These are phyloP conservation scores for Mycena alexandri DNA, from an alignment of 768 basidiomycete genomes.

Conservation along the genomic window DNA sequence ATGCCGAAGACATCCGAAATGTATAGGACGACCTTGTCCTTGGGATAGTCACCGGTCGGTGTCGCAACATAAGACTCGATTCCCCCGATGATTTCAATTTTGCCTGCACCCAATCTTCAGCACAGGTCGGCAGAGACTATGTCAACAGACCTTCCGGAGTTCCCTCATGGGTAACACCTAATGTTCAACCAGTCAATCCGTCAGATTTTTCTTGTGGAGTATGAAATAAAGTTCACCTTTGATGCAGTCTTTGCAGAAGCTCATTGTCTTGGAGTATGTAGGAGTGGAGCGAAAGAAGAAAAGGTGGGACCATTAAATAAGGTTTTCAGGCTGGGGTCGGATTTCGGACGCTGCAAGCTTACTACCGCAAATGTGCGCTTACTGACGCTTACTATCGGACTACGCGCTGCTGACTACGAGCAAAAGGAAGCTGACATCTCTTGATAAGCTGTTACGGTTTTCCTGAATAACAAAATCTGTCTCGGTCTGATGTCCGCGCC, in stretches of 20 bases:
- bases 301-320: too few relatives aligned
- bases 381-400: too few relatives aligned
- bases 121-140: too few relatives aligned
- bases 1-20: conserved; percentile 59
- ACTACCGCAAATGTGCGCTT: too few relatives aligned
- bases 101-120: conserved; percentile 9
- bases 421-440: too few relatives aligned
- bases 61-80: conserved; percentile 58
- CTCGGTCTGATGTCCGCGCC: too few relatives aligned
- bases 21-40: conserved; percentile 61
- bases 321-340: too few relatives aligned
- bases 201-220: neutral
- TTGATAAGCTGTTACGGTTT: too few relatives aligned
- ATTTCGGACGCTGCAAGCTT: too few relatives aligned
- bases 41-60: conserved; percentile 53
- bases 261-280: conserved; percentile 47
- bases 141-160: conserved; percentile 53
- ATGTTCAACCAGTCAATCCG: neutral
- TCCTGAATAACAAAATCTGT: too few relatives aligned
- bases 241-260: conserved; percentile 68
- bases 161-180: conserved; percentile 67
- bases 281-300: too few relatives aligned
- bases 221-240: conserved; percentile 52
- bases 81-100: conserved; percentile 52
- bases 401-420: too few relatives aligned